A percentile compares a stretch with the other conserved stretches of the same genome.
phyloP scores from a whole-genome alignment of 257 asterid genomes.

The Nicotiana tabacum region DNA sequence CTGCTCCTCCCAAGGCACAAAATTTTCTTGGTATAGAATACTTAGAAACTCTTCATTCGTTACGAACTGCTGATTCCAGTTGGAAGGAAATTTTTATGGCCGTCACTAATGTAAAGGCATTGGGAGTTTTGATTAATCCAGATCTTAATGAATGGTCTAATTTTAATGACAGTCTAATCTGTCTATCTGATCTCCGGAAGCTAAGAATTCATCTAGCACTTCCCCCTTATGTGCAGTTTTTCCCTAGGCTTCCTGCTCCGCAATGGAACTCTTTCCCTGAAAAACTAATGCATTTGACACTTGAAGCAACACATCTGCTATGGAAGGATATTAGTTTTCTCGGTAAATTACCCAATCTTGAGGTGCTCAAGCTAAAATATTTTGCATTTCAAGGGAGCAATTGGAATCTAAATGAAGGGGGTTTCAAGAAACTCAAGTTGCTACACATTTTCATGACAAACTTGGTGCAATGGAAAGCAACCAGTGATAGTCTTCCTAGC shows the following conservation, averaged over 20 bases:
- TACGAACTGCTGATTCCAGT: background rate
- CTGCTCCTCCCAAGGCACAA: background rate
- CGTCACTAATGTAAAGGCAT: background rate
- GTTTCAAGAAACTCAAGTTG: slow-evolving; percentile 3
- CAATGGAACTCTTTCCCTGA: background rate
- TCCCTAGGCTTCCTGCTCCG: background rate
- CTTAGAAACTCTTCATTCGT: background rate
- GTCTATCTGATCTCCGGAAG: background rate
- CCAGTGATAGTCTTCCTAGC: slow-evolving; percentile 5
- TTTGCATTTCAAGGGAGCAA: background rate
- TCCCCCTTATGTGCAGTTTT: background rate
- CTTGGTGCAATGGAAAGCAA: slow-evolving; percentile 8
- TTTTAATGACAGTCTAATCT: background rate
- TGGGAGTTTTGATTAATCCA: background rate
- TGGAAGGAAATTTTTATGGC: background rate
- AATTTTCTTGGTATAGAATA: background rate
- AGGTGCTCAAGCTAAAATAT: slow-evolving; percentile 10
- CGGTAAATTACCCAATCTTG: slow-evolving; percentile 17
- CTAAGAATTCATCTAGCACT: background rate
- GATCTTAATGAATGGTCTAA: background rate
- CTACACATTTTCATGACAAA: background rate
- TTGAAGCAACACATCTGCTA: background rate
- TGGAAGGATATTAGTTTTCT: background rate
- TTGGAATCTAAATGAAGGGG: slow-evolving; percentile 19
- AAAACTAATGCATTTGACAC: background rate